Base-by-base conservation (phyloP, 495 filamentous ascomycete species). In the Zalerion maritima region DNA sequence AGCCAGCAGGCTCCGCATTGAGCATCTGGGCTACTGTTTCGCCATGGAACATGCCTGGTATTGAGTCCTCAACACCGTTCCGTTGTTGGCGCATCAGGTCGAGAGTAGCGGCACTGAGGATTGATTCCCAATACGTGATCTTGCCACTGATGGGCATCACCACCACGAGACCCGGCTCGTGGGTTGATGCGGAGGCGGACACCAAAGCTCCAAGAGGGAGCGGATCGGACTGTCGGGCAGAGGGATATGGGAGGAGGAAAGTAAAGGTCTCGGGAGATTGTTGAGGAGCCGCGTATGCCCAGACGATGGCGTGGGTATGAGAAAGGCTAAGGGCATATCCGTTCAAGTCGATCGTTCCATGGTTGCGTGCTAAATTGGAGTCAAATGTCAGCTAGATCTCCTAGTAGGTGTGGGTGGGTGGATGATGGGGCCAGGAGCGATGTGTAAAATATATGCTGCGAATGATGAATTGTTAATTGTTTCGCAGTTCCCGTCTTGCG, bases 71-170 rank as follows among this genome's bases (percentile, higher is more conserved):
- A 2, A 93, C 66, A 11, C 84, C 78, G 37, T 66, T 71, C 38
- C 73, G 73, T 45, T 76, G 80, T 38, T 89, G 77, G 26, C 76
- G 70, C 25, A 80, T 71, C 16, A 84, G 67, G 35, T 77, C 78
- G 8, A 83, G 50, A 4, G 76, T 77, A 15, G 81, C 72, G 15
- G 81, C 83, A 50, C 71, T 79, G 12, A 85, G 78, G 26, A 96
- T 75, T 15, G 81, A 84, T 47, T 96, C 91, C 87, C 86, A 99
- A 52, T 86, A 99, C 20, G 77, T 71, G 26, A 96, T 69, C 47
- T 74, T 87, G 17, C 89, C 89, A 19, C 64, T 83, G 11, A 66
- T 66, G 1, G 85, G 83, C 54, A 82, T 76, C 7, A 99, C 61
- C 8, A 94, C 60, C 12, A 97, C 69, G 8, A 96, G 58, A 2